Percentiles rank a stretch among this genome's conserved stretches.
These are phyloP conservation scores for Metschnikowia colocasiae DNA, from an alignment of 805 yeast genomes.

Conservation along the genomic window DNA sequence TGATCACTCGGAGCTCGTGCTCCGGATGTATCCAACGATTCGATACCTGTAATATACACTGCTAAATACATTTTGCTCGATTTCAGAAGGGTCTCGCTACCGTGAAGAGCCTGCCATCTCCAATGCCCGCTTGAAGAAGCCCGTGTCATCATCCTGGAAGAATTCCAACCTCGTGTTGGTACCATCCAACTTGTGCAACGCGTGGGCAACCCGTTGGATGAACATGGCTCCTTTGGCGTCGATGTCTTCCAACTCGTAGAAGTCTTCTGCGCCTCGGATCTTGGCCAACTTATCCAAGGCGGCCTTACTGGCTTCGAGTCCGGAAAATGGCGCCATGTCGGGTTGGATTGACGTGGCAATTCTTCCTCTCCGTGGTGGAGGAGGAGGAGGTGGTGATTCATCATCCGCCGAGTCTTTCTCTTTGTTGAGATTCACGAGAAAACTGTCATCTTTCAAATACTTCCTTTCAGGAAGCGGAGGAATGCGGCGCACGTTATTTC, in stretches of 20 bases:
- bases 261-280: slow-evolving; percentile 23
- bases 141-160: slow-evolving; percentile 35
- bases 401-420: neutral
- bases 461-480: slow-evolving; percentile 35
- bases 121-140: slow-evolving; percentile 26
- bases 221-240: slow-evolving; percentile 39
- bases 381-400: slow-evolving; percentile 10
- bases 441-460: neutral
- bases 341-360: neutral
- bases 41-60: slow-evolving; percentile 6
- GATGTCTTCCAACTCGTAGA: slow-evolving; percentile 31
- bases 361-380: slow-evolving; percentile 10
- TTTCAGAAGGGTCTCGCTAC: neutral
- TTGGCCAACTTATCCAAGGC: slow-evolving; percentile 25
- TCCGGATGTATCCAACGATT: slow-evolving; percentile 4
- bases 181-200: slow-evolving; percentile 27
- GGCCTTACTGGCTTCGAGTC: slow-evolving; percentile 23
- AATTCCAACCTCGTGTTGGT: slow-evolving; percentile 28
- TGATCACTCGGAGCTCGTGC: slow-evolving; percentile 4
- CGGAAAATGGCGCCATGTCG: slow-evolving; percentile 24
- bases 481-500: slow-evolving; percentile 24
- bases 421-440: neutral
- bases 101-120: slow-evolving; percentile 4
- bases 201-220: slow-evolving; percentile 31
- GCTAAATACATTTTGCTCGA: neutral